Evolutionary conservation across 108 stramenopile genomes (phyloP).

Genomic region (Asterionellopsis glacialis): DNA sequence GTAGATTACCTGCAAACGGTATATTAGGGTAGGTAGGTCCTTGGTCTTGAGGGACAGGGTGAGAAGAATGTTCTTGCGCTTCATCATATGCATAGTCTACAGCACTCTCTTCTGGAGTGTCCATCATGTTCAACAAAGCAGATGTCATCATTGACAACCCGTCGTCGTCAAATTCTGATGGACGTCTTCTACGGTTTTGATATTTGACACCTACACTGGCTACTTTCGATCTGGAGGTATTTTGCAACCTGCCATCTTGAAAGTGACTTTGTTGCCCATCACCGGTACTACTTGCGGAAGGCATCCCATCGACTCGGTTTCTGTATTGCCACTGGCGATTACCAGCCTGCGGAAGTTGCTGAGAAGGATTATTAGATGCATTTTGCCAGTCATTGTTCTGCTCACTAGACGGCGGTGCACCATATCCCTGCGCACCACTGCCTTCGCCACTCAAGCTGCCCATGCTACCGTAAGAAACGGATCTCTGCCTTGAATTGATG

Average conservation of each 20-base stretch:
- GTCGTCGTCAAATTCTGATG: slow-evolving; percentile 33
- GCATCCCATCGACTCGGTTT: not conserved
- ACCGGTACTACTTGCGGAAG: not conserved
- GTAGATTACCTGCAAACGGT: slow-evolving; percentile 3
- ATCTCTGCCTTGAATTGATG: slow-evolving; percentile 20
- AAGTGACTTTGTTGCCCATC: too few relatives aligned
- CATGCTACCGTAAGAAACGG: slow-evolving; percentile 31
- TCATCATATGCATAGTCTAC: slow-evolving; percentile 14
- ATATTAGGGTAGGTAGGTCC: slow-evolving; percentile 2
- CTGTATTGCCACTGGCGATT: not conserved
- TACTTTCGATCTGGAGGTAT: not conserved
- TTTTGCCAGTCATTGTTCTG: too few relatives aligned
- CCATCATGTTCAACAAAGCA: slow-evolving; percentile 77
- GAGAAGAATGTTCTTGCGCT: slow-evolving; percentile 11
- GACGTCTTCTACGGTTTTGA: not conserved
- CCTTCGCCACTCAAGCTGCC: slow-evolving; percentile 13
- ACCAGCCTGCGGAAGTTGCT: not conserved
- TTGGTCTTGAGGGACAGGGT: slow-evolving; percentile 9
- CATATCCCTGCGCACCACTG: not conserved
- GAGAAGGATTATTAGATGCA: not conserved
- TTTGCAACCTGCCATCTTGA: not conserved
- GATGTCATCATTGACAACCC: slow-evolving; percentile 85
- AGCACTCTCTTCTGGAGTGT: slow-evolving; percentile 54
- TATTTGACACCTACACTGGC: too few relatives aligned
- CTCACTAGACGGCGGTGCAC: too few relatives aligned